Conservation (phyloP, 1,139 yeast genomes). For the Nakaseomyces glabratus region DNA sequence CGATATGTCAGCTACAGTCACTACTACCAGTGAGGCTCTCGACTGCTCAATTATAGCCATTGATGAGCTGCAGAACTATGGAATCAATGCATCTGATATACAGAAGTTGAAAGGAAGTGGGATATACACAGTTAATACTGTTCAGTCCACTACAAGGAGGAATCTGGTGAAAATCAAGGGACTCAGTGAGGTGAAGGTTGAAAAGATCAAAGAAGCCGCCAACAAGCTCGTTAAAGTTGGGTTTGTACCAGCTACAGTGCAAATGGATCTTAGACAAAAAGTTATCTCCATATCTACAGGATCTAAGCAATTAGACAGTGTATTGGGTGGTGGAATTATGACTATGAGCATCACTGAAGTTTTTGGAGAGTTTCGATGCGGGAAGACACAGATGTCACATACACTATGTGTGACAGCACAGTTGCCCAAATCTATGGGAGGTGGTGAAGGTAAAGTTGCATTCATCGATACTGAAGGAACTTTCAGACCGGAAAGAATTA, state of each 20-base stretch:
- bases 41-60: slow-evolving; percentile 32
- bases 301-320: slow-evolving; percentile 43
- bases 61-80: slow-evolving; percentile 48
- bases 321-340: slow-evolving; percentile 51
- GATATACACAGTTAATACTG: slow-evolving; percentile 45
- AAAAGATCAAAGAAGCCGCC: slow-evolving; percentile 55
- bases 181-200: slow-evolving; percentile 49
- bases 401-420: slow-evolving; percentile 54
- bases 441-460: slow-evolving; percentile 56
- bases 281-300: slow-evolving; percentile 47
- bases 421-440: slow-evolving; percentile 46
- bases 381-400: slow-evolving; percentile 53
- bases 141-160: slow-evolving; percentile 46
- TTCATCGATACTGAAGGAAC: slow-evolving; percentile 56
- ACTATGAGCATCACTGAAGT: slow-evolving; percentile 58
- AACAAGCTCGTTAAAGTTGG: slow-evolving; percentile 43
- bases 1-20: slow-evolving; percentile 16
- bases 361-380: slow-evolving; percentile 55
- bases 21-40: slow-evolving; percentile 12
- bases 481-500: slow-evolving; percentile 48
- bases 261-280: slow-evolving; percentile 41
- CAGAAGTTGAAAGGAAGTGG: slow-evolving; percentile 46
- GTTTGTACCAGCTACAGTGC: slow-evolving; percentile 46
- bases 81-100: slow-evolving; percentile 52
- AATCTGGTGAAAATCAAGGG: slow-evolving; percentile 47